A percentile compares a stretch with the other conserved stretches of the same genome.
phyloP scores from a whole-genome alignment of 164 flowering plant species.

The Tinospora cordifolia region DNA sequence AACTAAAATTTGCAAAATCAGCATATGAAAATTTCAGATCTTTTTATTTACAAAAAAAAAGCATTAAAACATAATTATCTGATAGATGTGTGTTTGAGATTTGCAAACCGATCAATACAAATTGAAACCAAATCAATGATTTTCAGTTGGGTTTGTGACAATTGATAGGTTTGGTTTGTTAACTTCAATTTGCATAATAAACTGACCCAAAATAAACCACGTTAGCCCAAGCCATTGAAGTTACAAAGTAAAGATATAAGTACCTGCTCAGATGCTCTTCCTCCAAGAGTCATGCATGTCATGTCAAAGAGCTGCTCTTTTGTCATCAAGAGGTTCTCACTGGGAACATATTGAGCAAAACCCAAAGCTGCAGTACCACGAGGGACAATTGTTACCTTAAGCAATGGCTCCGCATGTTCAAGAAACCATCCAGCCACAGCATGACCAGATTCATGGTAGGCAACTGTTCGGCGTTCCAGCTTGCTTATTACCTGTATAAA shows the following conservation, averaged over 20 bases:
- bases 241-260: background rate
- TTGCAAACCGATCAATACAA: no score
- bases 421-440: conserved; percentile 91
- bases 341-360: conserved; percentile 95
- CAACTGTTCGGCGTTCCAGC: conserved; percentile 76
- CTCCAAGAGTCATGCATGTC: conserved; percentile 98
- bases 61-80: no score
- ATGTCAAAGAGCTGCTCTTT: conserved; percentile 93
- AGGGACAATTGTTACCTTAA: conserved; percentile 93
- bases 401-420: conserved; percentile 82
- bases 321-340: conserved; percentile 86
- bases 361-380: conserved; percentile 96
- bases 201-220: no score
- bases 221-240: background rate
- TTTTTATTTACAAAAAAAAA: no score
- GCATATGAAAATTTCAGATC: no score
- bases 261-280: conserved; percentile 98
- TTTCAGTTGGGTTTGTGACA: no score
- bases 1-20: no score
- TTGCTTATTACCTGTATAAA: conserved; percentile 77
- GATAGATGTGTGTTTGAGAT: no score
- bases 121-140: no score
- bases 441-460: conserved; percentile 95
- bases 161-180: no score
- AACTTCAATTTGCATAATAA: no score